A percentile compares a stretch with the other conserved stretches of the same genome.
phyloP scores from a whole-genome alignment of 257 asterid species.

The Plantago ovata region DNA sequence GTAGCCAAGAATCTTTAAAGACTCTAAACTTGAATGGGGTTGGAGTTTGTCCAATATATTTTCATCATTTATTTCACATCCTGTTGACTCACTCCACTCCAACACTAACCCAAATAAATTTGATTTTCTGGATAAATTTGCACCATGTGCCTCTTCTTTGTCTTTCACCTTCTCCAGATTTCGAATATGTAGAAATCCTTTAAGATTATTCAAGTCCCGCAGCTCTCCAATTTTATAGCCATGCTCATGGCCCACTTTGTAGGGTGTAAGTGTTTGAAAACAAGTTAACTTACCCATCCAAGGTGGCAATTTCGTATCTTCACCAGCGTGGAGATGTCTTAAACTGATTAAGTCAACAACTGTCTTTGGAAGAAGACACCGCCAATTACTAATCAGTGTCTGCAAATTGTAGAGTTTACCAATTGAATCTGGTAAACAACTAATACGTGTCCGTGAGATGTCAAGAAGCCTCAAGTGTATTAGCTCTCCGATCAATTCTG shows the following conservation, averaged over 20 bases:
- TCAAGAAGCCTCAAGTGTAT: too few relatives aligned
- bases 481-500: too few relatives aligned
- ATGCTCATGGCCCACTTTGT: slow-evolving; percentile 7
- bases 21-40: slow-evolving; percentile 22
- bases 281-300: too few relatives aligned
- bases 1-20: not conserved
- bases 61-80: slow-evolving; percentile 3
- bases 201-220: not conserved
- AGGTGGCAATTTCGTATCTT: not conserved
- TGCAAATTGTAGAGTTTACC: slow-evolving; percentile 2
- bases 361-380: slow-evolving; percentile 14
- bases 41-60: slow-evolving; percentile 27
- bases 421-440: not conserved
- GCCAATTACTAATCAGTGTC: slow-evolving; percentile 14
- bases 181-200: too few relatives aligned
- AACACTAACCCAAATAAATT: not conserved
- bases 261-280: slow-evolving; percentile 20
- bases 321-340: slow-evolving; percentile 17
- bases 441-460: not conserved
- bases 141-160: not conserved
- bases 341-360: slow-evolving; percentile 19
- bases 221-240: slow-evolving; percentile 16
- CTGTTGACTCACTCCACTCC: not conserved
- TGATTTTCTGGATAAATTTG: slow-evolving; percentile 6
- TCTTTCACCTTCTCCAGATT: slow-evolving; percentile 3